phyloP scores from a whole-genome alignment of 257 asterid genomes.

The Fraxinus pennsylvanica region DNA sequence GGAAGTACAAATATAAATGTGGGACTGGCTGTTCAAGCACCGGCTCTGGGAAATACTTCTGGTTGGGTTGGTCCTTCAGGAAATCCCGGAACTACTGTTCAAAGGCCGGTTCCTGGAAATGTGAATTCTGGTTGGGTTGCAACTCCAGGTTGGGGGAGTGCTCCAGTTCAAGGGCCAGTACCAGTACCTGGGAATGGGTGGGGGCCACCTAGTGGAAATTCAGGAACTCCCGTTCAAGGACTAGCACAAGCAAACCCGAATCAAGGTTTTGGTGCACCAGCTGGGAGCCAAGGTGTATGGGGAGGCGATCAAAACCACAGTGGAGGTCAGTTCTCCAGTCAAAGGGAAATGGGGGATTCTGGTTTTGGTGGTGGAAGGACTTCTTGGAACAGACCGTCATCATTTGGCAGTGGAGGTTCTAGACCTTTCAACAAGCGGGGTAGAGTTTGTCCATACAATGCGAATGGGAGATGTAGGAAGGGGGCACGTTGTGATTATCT shows the following conservation, averaged over 20 bases:
- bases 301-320: conserved; percentile 47
- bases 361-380: conserved; percentile 55
- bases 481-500: conserved; percentile 69
- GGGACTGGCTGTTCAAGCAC: conserved; percentile 50
- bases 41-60: conserved; percentile 43
- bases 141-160: conserved; percentile 48
- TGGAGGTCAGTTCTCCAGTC: conserved; percentile 56
- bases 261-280: conserved; percentile 58
- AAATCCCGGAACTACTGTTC: conserved; percentile 33
- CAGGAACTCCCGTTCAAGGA: conserved; percentile 48
- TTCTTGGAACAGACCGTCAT: conserved; percentile 61
- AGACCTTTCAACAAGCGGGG: conserved; percentile 38
- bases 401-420: conserved; percentile 52
- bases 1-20: conserved; percentile 48
- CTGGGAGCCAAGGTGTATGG: conserved; percentile 54
- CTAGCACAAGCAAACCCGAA: conserved; percentile 44
- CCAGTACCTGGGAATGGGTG: conserved; percentile 41
- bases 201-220: conserved; percentile 53
- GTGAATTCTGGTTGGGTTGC: conserved; percentile 58
- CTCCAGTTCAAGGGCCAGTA: conserved; percentile 42
- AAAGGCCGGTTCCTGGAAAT: conserved; percentile 45
- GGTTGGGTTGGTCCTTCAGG: conserved; percentile 64
- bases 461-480: conserved; percentile 68
- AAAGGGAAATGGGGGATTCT: not conserved
- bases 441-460: conserved; percentile 62